Evolutionary conservation across 2,329 filamentous ascomycete species (phyloP).

Genomic region (Cylindrodendrum hubeiense): DNA sequence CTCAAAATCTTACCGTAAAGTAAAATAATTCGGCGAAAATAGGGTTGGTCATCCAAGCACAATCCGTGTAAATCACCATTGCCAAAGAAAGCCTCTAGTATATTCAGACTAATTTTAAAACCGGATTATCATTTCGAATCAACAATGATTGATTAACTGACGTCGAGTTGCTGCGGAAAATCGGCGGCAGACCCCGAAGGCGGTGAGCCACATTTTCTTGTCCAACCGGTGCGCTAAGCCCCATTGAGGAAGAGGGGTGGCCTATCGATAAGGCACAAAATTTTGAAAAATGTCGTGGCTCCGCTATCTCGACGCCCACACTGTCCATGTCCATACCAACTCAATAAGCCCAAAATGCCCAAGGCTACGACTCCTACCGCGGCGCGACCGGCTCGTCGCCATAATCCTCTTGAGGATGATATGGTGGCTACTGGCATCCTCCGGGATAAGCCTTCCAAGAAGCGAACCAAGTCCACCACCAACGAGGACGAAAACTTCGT

Average conservation of each 20-base stretch:
- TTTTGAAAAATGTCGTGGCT: slow-evolving; percentile 48
- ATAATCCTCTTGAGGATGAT: slow-evolving; percentile 94
- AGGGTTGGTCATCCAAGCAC: not conserved
- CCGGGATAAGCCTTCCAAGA: slow-evolving; percentile 81
- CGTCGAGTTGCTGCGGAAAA: not conserved
- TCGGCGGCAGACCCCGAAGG: slow-evolving; percentile 36
- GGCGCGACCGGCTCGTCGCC: slow-evolving; percentile 73
- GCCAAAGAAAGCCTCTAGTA: not conserved
- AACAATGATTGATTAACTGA: not conserved
- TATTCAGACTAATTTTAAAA: not conserved
- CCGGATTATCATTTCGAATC: not conserved
- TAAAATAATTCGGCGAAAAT: not conserved
- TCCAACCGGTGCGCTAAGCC: slow-evolving; percentile 41
- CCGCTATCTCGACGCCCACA: slow-evolving; percentile 43
- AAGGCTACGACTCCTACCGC: slow-evolving; percentile 76
- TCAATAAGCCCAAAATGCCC: slow-evolving; percentile 71
- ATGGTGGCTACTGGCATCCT: slow-evolving; percentile 77
- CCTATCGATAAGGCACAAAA: slow-evolving; percentile 56
- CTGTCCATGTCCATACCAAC: slow-evolving; percentile 36
- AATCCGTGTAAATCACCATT: not conserved
- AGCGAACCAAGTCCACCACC: slow-evolving; percentile 72
- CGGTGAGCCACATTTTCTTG: slow-evolving; percentile 45
- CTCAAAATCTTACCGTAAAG: not conserved
- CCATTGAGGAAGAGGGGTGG: slow-evolving; percentile 49
- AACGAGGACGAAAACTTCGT: slow-evolving; percentile 79